Conservation (phyloP, 1,284 basidiomycete species). For the Heliocybe sulcata region DNA sequence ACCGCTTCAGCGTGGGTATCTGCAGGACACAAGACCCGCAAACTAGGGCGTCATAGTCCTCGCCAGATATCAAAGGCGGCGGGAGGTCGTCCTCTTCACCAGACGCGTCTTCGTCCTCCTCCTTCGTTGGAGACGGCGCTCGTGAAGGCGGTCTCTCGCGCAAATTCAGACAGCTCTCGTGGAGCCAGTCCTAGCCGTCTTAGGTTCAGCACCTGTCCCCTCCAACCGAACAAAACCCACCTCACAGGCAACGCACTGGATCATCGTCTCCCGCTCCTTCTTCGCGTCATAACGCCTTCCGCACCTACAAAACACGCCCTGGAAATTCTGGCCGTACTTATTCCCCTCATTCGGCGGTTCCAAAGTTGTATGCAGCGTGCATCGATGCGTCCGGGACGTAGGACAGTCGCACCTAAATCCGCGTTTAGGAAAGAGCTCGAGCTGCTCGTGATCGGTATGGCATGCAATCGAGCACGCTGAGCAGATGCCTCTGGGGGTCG, state of each 20-base stretch:
- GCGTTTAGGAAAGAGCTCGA: slow-evolving; percentile 80
- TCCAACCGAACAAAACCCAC: slow-evolving; percentile 26
- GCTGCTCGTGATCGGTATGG: slow-evolving; percentile 74
- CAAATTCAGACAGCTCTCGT: slow-evolving; percentile 77
- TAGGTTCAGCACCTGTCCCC: slow-evolving; percentile 4
- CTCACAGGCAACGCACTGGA: slow-evolving; percentile 78
- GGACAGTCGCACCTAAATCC: slow-evolving; percentile 78
- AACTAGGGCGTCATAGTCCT: slow-evolving; percentile 65
- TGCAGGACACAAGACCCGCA: slow-evolving; percentile 56
- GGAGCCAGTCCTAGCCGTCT: slow-evolving; percentile 68
- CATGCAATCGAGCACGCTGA: slow-evolving; percentile 79
- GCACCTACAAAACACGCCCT: slow-evolving; percentile 64
- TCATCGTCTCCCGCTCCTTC: slow-evolving; percentile 73
- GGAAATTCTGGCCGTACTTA: slow-evolving; percentile 65
- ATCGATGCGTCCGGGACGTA: slow-evolving; percentile 48
- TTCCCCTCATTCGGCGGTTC: slow-evolving; percentile 56
- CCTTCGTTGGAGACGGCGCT: slow-evolving; percentile 18
- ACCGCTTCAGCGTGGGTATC: slow-evolving; percentile 45
- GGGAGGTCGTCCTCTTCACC: slow-evolving; percentile 52
- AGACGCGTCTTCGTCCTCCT: slow-evolving; percentile 36
- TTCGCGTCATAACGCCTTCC: slow-evolving; percentile 59
- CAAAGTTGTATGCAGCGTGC: slow-evolving; percentile 45
- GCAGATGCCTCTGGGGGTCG: slow-evolving; percentile 46
- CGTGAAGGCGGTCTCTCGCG: slow-evolving; percentile 50
- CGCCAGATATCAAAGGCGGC: slow-evolving; percentile 52